A percentile compares a stretch with the other conserved stretches of the same genome.
Evolutionary conservation across 2,329 filamentous ascomycete genomes (phyloP).

Genomic region (Fusarium sp.): DNA sequence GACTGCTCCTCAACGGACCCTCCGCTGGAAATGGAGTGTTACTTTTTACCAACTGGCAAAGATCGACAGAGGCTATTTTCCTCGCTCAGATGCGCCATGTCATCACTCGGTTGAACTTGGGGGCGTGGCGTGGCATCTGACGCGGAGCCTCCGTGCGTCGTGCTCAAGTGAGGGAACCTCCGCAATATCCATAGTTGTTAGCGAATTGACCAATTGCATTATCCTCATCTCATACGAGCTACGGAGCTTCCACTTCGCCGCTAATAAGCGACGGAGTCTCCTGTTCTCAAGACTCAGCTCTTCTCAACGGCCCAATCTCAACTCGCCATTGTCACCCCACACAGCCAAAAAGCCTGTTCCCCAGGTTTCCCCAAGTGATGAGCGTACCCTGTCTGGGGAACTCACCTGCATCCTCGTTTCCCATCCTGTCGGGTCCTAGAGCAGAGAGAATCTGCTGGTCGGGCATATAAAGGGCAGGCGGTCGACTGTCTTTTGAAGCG

Average conservation of each 20-base stretch:
- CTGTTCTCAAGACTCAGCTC: conserved; percentile 2
- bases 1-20: neutral
- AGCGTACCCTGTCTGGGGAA: conserved; percentile 16
- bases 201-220: conserved; percentile 5
- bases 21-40: conserved; percentile 1
- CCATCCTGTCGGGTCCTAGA: conserved; percentile 6
- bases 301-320: conserved; percentile 15
- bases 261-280: conserved; percentile 16
- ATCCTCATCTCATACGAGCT: fast-evolving
- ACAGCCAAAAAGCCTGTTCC: conserved; percentile 9
- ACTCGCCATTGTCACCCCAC: conserved; percentile 26
- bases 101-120: neutral
- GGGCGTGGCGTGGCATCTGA: neutral
- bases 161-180: conserved; percentile 12
- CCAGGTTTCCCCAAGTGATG: conserved; percentile 35
- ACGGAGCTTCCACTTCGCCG: conserved; percentile 12
- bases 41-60: neutral
- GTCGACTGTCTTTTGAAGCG: neutral
- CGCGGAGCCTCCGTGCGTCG: conserved; percentile 22
- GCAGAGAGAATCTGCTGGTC: neutral
- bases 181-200: neutral
- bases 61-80: conserved; percentile 9
- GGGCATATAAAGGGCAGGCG: conserved; percentile 27
- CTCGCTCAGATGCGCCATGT: neutral
- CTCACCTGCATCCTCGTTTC: neutral